Evolutionary conservation across 2,329 filamentous ascomycete genomes (phyloP), one percentile per base, ranked within the genome.

Genomic region (Alternaria gaisen): DNA sequence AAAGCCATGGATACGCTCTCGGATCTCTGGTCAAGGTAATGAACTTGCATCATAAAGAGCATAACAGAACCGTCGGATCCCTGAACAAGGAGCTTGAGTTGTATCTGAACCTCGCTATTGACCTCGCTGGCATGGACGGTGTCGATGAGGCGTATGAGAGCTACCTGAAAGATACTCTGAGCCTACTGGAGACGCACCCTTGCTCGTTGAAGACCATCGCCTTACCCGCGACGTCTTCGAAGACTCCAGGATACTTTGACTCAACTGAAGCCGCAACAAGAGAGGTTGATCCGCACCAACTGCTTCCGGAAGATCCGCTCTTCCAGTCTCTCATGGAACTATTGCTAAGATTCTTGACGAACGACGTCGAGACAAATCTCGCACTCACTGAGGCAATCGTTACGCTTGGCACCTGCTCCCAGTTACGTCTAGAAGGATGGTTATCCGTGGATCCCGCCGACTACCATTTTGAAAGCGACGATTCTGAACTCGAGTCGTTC

Each of bases 361-460:
- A 99, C 70, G 90, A 93, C 3, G 89, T 98, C 3, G 93, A 97
- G 69, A 94, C 91, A 3, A 99, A 99, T 69, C 82, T 99, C 4
- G 91, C 91, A 0, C 83, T 97, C 2, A 98, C 94, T 0, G 92
- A 96, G 71, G 87, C 91, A 1, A 83, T 98, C 43, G 86, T 96
- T 28, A 91, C 92, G 66, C 83, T 99, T 41, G 91, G 91, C 11
- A 88, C 91, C 1, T 98, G 95, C 69, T 91, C 93, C 6, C 91
- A 92, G 64, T 90, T 97, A 73, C 88, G 89, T 20, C 84, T 97
- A 12, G 93, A 97, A 72, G 91, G 91, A n/a, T 99, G 95, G 94
- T 82, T 98, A 30, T 83, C 94, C 6, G 89, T 92, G 16, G 88
- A 90, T 54, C 91, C 91, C 4, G 83, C 73, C 8, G 71, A 77